phyloP scores from a whole-genome alignment of 441 rosid species.

The Gossypium davidsonii region DNA sequence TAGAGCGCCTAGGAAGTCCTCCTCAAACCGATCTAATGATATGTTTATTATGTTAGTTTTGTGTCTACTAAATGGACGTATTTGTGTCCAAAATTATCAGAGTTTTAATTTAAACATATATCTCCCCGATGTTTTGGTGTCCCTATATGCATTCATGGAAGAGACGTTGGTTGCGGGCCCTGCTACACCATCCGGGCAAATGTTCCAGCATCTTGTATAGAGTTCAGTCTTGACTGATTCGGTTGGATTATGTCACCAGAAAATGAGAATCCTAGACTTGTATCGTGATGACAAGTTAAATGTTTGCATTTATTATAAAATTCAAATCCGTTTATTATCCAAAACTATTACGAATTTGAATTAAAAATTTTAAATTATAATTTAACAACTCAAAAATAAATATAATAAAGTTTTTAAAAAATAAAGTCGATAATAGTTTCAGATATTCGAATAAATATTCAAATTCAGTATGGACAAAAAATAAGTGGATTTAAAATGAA shows the following conservation, averaged over 20 bases:
- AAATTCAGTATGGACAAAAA: too few species aligned
- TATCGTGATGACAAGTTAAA: background rate
- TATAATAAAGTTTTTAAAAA: too few species aligned
- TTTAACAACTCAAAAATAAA: too few species aligned
- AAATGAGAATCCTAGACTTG: background rate
- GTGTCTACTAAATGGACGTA: background rate
- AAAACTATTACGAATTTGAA: too few species aligned
- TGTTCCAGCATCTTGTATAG: background rate
- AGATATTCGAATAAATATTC: too few species aligned
- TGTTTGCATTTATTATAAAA: too few species aligned
- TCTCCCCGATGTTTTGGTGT: background rate
- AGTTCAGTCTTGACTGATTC: background rate
- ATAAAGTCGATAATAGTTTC: too few species aligned
- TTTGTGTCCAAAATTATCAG: background rate
- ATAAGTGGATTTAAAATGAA: too few species aligned
- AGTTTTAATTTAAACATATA: background rate
- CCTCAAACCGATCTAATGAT: background rate
- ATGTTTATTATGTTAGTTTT: background rate
- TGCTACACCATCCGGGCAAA: background rate
- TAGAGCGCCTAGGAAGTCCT: background rate
- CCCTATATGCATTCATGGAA: background rate
- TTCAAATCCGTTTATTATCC: too few species aligned
- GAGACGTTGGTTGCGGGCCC: background rate
- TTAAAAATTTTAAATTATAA: too few species aligned
- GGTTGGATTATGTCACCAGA: background rate